Evolutionary conservation across 148 eudicot species (phyloP), one percentile per base, ranked within the genome.

Genomic region (Oxyria digyna): DNA sequence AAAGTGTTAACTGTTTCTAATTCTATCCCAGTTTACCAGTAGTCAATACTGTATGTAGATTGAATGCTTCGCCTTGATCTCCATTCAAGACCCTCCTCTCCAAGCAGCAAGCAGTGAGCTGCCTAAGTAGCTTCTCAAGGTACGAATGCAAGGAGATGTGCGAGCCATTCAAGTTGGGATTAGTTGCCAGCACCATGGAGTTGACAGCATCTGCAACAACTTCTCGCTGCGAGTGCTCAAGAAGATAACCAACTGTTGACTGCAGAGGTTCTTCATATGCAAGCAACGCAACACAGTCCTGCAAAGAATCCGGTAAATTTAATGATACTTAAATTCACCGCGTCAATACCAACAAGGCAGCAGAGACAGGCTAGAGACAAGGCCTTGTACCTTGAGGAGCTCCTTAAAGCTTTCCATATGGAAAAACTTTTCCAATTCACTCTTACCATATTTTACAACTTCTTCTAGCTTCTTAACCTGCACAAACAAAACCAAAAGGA

Each of bases 251-350:
- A 55, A 86, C 85, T 0, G 89, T 67, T 8, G 92, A 85, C 43
- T 84, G 84, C 67, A 54, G 75, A 13, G 98, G 97, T 20, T 88
- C 80, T 80, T 88, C 91, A 71, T 90, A 94, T 41, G 96, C 98
- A 77, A 94, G 80, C 76, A 94, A 70, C 35, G 97, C 87, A 73
- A 87, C 95, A 75, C 87, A 87, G 68, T 94, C 98, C 98, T 94
- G 48, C 33, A 73, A 8, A 62, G 48, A 23, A 62, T 35, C 18
- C 17, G 26, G 57, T 18, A 18, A 49, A 20, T 8, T 20, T 18
- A 26, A 50, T 20, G 17, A 45, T 13, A 57, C 4, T 4, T 26
- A 26, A 20, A 27, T 29, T 59, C 37, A 59, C 64, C 37, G 3
- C 3, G 14, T 52, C 59, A 23, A 2, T 23, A 23, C 29, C 4